phyloP scores from a whole-genome alignment of 2,329 filamentous ascomycete genomes.

The Incumbomyces lentus region DNA sequence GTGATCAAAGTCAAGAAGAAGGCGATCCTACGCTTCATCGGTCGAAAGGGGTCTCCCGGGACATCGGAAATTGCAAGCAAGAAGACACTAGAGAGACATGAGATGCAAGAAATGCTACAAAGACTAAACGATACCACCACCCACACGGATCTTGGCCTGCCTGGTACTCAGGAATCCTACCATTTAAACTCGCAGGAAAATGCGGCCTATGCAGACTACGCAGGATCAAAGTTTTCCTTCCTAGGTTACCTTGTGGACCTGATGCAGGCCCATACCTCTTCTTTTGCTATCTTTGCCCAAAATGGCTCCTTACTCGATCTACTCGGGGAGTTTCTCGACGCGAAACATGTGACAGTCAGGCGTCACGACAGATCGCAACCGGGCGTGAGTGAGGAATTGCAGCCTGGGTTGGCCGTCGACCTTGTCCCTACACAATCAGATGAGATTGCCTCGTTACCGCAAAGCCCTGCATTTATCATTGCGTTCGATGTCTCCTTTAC shows the following conservation, averaged over 20 bases:
- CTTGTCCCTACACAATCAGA: slow-evolving; percentile 26
- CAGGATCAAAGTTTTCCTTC: slow-evolving; percentile 37
- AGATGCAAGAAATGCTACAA: slow-evolving; percentile 27
- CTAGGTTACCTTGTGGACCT: slow-evolving; percentile 33
- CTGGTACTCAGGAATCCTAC: slow-evolving; percentile 27
- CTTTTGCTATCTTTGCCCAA: slow-evolving; percentile 31
- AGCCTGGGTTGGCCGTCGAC: slow-evolving; percentile 25
- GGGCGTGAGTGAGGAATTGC: slow-evolving; percentile 5
- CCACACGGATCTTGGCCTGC: slow-evolving; percentile 36
- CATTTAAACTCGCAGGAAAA: slow-evolving; percentile 28
- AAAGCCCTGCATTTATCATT: slow-evolving; percentile 27
- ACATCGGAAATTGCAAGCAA: slow-evolving; percentile 15
- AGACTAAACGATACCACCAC: slow-evolving; percentile 33
- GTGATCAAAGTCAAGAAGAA: slow-evolving; percentile 19
- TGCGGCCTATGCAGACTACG: slow-evolving; percentile 37
- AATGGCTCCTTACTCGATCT: slow-evolving; percentile 28
- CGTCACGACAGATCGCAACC: slow-evolving; percentile 18
- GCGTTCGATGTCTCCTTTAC: slow-evolving; percentile 35
- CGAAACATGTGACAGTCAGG: slow-evolving; percentile 28
- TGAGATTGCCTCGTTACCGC: slow-evolving; percentile 29
- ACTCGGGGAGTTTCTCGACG: slow-evolving; percentile 33
- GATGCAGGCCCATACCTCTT: slow-evolving; percentile 26
- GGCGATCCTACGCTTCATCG: slow-evolving; percentile 18
- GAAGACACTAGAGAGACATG: slow-evolving; percentile 19
- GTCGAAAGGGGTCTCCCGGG: slow-evolving; percentile 15